Evolutionary conservation across 2,329 filamentous ascomycete species (phyloP).

Genomic region (Neophaeococcomyces mojaviensis): DNA sequence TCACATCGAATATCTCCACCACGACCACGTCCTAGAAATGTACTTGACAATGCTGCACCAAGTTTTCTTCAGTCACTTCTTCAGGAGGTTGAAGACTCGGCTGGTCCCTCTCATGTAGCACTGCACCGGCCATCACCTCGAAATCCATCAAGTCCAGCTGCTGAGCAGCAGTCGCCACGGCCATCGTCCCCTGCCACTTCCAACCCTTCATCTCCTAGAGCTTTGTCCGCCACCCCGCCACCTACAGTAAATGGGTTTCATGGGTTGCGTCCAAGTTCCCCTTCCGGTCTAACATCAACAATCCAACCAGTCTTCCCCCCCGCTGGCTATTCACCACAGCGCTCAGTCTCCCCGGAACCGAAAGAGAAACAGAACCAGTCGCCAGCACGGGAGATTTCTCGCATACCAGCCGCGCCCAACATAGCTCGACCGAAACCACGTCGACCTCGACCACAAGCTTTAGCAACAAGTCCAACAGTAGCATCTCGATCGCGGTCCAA

Average conservation of each 20-base stretch:
- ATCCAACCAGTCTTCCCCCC: slow-evolving; percentile 68
- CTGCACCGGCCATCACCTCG: slow-evolving; percentile 19
- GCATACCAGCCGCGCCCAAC: slow-evolving; percentile 10
- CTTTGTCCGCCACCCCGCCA: slow-evolving; percentile 34
- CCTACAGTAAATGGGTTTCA: slow-evolving; percentile 34
- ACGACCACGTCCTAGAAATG: slow-evolving; percentile 12
- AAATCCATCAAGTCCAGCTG: slow-evolving; percentile 26
- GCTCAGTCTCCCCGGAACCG: slow-evolving; percentile 36
- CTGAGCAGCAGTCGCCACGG: slow-evolving; percentile 32
- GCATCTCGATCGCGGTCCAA: slow-evolving; percentile 46
- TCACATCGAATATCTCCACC: slow-evolving; percentile 28
- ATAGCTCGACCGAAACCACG: slow-evolving; percentile 20
- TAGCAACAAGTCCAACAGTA: slow-evolving; percentile 35
- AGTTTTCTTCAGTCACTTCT: slow-evolving; percentile 81
- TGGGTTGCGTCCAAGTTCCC: slow-evolving; percentile 52
- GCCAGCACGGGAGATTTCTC: background rate
- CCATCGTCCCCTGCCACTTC: slow-evolving; percentile 37
- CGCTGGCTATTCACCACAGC: slow-evolving; percentile 63
- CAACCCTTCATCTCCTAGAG: slow-evolving; percentile 32
- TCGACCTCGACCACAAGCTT: slow-evolving; percentile 21
- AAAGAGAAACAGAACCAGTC: slow-evolving; percentile 2
- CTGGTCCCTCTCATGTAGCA: slow-evolving; percentile 30
- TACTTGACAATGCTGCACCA: slow-evolving; percentile 45
- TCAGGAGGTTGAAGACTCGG: slow-evolving; percentile 69
- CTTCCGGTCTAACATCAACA: slow-evolving; percentile 61